A percentile compares a stretch with the other conserved stretches of the same genome.
phyloP scores from a whole-genome alignment of 2,329 filamentous ascomycete species.

The Fusarium graminum region DNA sequence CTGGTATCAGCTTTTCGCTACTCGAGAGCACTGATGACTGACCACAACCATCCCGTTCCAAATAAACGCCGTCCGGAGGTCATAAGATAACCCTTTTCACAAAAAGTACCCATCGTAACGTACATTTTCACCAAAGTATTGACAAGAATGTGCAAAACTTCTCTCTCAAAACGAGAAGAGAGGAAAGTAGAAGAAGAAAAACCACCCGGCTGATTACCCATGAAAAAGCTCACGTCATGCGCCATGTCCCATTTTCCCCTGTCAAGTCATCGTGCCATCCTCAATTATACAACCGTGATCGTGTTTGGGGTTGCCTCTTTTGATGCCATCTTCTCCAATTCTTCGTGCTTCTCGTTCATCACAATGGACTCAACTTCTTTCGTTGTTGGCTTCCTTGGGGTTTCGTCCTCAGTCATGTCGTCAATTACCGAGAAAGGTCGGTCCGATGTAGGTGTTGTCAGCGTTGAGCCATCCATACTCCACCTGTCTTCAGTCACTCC shows the following conservation, averaged over 20 bases:
- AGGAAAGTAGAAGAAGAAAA: slow-evolving; percentile 21
- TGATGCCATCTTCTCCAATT: slow-evolving; percentile 42
- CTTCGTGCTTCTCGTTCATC: slow-evolving; percentile 44
- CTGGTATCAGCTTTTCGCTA: slow-evolving; percentile 42
- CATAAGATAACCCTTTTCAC: slow-evolving; percentile 17
- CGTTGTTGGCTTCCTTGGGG: slow-evolving; percentile 47
- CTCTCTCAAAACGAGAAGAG: slow-evolving; percentile 28
- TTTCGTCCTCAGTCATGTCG: slow-evolving; percentile 51
- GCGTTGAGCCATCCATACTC: slow-evolving; percentile 55
- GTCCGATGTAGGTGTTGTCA: slow-evolving; percentile 57
- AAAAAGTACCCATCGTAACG: slow-evolving; percentile 42
- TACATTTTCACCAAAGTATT: slow-evolving; percentile 48
- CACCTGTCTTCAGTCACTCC: slow-evolving; percentile 55
- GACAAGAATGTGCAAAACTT: slow-evolving; percentile 47
- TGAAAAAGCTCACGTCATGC: slow-evolving; percentile 40
- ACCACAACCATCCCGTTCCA: slow-evolving; percentile 35
- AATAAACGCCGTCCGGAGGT: slow-evolving; percentile 41
- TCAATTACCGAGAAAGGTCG: slow-evolving; percentile 52
- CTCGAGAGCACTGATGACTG: slow-evolving; percentile 40
- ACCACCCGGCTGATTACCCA: slow-evolving; percentile 34
- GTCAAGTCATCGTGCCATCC: slow-evolving; percentile 41
- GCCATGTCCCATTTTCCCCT: slow-evolving; percentile 43
- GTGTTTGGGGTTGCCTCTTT: slow-evolving; percentile 46
- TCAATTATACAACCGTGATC: slow-evolving; percentile 48
- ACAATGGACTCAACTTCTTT: slow-evolving; percentile 44